phyloP scores from a whole-genome alignment of 1,139 yeast genomes.

The Saccharomyces uvarum region DNA sequence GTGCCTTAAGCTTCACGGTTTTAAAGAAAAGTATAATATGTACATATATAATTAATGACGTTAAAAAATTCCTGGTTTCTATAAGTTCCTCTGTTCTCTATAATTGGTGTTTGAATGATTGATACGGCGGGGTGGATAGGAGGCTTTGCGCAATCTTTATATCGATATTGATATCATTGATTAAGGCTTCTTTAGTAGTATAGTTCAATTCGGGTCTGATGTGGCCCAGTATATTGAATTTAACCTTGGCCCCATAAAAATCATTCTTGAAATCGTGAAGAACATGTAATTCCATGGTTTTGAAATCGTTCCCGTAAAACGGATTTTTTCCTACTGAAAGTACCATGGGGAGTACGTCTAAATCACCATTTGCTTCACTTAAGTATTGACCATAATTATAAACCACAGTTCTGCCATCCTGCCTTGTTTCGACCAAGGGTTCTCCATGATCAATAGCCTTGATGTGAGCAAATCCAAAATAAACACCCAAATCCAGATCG shows the following conservation, averaged over 20 bases:
- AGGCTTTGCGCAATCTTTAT: slow-evolving; percentile 56
- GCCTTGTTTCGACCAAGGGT: slow-evolving; percentile 23
- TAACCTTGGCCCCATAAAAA: slow-evolving; percentile 78
- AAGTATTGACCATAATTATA: slow-evolving; percentile 58
- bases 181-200: slow-evolving; percentile 77
- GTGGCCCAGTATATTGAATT: slow-evolving; percentile 71
- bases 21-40: background rate
- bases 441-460: slow-evolving; percentile 12
- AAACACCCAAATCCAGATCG: slow-evolving; percentile 69
- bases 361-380: slow-evolving; percentile 33
- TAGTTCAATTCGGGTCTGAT: slow-evolving; percentile 87
- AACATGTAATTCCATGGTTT: slow-evolving; percentile 81
- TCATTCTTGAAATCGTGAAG: slow-evolving; percentile 58
- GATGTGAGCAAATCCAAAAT: slow-evolving; percentile 70
- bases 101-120: background rate
- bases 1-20: background rate
- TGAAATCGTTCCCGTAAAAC: slow-evolving; percentile 57
- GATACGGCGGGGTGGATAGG: slow-evolving; percentile 26
- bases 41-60: slow-evolving; percentile 2
- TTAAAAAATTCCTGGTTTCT: background rate
- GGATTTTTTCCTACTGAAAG: slow-evolving; percentile 97
- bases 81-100: background rate
- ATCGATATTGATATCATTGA: slow-evolving; percentile 76
- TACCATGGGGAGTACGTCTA: slow-evolving; percentile 66
- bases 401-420: slow-evolving; percentile 38